phyloP scores from a whole-genome alignment of 371 early-diverging fungal species.

The Coemansia sp. region DNA sequence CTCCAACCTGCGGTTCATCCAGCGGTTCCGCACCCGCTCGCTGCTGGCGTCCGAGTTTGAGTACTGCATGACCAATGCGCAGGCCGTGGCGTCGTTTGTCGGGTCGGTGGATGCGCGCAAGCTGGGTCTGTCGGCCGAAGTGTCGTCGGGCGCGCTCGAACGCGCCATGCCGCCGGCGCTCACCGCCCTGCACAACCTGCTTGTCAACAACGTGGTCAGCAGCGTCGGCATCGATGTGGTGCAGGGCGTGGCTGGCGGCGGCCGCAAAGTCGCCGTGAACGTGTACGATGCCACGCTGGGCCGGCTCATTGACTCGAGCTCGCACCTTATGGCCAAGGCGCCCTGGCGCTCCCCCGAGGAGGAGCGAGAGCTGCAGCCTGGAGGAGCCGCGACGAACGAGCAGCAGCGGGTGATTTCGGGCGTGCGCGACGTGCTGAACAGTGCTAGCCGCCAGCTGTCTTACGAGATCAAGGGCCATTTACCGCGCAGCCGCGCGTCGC shows the following conservation, averaged over 20 bases:
- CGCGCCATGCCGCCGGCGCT: slow-evolving; percentile 36
- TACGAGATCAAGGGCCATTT: slow-evolving; percentile 36
- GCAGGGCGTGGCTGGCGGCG: slow-evolving; percentile 48
- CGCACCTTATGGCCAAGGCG: slow-evolving; percentile 25
- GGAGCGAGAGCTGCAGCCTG: slow-evolving; percentile 21
- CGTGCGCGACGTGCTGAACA: slow-evolving; percentile 20
- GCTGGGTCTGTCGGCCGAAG: slow-evolving; percentile 28
- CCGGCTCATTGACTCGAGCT: slow-evolving; percentile 32
- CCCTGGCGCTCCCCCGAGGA: slow-evolving; percentile 28
- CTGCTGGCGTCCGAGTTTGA: slow-evolving; percentile 39
- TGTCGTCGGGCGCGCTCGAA: slow-evolving; percentile 26
- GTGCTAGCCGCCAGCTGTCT: slow-evolving; percentile 35
- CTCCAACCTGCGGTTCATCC: slow-evolving; percentile 57
- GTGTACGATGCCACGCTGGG: slow-evolving; percentile 46
- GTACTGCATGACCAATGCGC: slow-evolving; percentile 46
- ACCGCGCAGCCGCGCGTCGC: slow-evolving; percentile 8
- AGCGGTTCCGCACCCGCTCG: slow-evolving; percentile 36
- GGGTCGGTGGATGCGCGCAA: slow-evolving; percentile 31
- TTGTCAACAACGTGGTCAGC: slow-evolving; percentile 39
- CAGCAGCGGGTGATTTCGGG: slow-evolving; percentile 14
- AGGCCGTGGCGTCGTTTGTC: slow-evolving; percentile 42
- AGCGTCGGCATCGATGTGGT: slow-evolving; percentile 42
- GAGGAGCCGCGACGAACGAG: not conserved
- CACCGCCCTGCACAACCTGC: slow-evolving; percentile 22
- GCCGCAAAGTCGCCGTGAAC: slow-evolving; percentile 42